Conservation (phyloP, 805 yeast species). For the Hanseniaspora guilliermondii region DNA sequence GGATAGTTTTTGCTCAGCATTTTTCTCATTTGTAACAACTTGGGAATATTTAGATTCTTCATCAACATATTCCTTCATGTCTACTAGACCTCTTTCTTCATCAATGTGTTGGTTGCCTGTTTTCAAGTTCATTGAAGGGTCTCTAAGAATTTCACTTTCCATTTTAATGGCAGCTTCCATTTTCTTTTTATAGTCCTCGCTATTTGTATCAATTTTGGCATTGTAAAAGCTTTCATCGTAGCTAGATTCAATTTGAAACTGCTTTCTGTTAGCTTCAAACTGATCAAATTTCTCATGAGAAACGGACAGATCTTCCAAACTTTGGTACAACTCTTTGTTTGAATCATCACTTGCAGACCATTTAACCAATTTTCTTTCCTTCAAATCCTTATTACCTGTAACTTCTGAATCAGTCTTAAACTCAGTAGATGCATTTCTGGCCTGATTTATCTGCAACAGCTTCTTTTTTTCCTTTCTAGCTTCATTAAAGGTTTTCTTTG, state of each 20-base stretch:
- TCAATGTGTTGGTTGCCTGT: constrained; percentile 70
- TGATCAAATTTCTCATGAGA: constrained; percentile 65
- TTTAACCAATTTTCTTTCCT: constrained; percentile 62
- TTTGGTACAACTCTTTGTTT: constrained; percentile 15
- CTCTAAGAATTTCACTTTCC: constrained; percentile 72
- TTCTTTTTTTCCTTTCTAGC: constrained; percentile 10
- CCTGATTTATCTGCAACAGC: not conserved
- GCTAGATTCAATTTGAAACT: constrained; percentile 77
- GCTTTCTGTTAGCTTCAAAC: constrained; percentile 76
- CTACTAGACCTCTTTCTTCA: constrained; percentile 69
- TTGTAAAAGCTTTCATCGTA: constrained; percentile 80
- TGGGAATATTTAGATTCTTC: constrained; percentile 96
- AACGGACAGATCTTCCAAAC: constrained; percentile 30
- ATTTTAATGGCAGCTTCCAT: constrained; percentile 58
- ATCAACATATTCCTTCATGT: constrained; percentile 47
- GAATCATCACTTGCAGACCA: constrained; percentile 43
- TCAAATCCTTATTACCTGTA: constrained; percentile 35
- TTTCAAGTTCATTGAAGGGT: constrained; percentile 56
- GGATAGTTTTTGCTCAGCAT: not conserved
- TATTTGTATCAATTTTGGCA: constrained; percentile 54
- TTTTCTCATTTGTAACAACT: constrained; percentile 30
- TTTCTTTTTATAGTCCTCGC: constrained; percentile 60
- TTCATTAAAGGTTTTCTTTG: constrained; percentile 10
- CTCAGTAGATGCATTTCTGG: constrained; percentile 13
- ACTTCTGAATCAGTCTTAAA: constrained; percentile 85